Base-by-base conservation (phyloP, 1,139 yeast species). In the Pichia sp. region DNA sequence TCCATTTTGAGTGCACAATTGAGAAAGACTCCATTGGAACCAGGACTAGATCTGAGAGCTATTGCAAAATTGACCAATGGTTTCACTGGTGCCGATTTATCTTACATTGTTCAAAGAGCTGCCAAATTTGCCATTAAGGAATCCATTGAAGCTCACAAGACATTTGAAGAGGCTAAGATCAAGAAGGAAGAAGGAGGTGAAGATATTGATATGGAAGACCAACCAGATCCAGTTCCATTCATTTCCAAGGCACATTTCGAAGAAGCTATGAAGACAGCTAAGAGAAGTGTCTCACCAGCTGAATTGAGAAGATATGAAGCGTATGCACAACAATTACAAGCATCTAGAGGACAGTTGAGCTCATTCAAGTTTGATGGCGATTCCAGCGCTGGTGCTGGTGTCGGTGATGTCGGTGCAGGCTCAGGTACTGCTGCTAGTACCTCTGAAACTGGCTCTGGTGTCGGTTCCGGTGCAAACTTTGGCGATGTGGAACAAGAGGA, bases 181-280 rank as follows among this genome's bases (percentile, higher is more conserved):
- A 59, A 51, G 32, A 56, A 58, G 24, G 53, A 49, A 32, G 72
- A 66, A 36, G n/a, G n/a, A n/a, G 39, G 31, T 19, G 35, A 35
- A 34, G 91, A 80, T 52, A 80, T 75, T 40, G 72, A 59, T 34
- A 81, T 74, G 47, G 83, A 70, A 45, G 80, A 73, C 57, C 83
- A 70, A 50, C 84, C 74, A 53, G 97, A 91, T 58, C 91, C 95
- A 28, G 98, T 93, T 52, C 98, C 98, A 53, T 93, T 64, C 63
- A 91, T 93, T 55, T 85, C 96, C 27, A 82, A 84, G 57, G 81
- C 81, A 14, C 59, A 55, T 37, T 86, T 93, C 55, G 96, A 93
- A 64, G 98, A 91, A 68, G 98, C 99, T 34, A 93, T 93, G 98
- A 87, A 88, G 77, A 87, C 97, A 2, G 98, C 98, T 38, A 83